phyloP scores from a whole-genome alignment of 1,284 basidiomycete species.

The Tremellales sp. region DNA sequence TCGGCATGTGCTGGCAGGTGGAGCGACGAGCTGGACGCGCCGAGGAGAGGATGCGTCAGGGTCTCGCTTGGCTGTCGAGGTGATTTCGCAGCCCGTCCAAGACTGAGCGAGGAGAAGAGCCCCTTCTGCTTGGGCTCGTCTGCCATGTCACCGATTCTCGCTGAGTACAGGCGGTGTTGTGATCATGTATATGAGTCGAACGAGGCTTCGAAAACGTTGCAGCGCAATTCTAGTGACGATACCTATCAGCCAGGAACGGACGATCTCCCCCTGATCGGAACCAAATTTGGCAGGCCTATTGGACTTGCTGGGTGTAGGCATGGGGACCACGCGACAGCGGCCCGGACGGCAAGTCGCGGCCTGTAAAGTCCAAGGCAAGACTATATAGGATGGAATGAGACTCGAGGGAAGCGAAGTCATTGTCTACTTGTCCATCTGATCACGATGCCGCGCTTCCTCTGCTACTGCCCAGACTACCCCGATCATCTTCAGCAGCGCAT shows the following conservation, averaged over 20 bases:
- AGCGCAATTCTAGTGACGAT: too few relatives aligned
- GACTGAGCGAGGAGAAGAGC: slow-evolving; percentile 36
- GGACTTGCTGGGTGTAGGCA: too few relatives aligned
- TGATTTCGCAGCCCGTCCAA: slow-evolving; percentile 22
- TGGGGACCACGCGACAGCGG: too few relatives aligned
- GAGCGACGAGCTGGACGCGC: slow-evolving; percentile 33
- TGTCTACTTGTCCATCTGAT: background rate
- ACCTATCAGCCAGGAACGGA: too few relatives aligned
- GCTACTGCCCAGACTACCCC: slow-evolving; percentile 43
- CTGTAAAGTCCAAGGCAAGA: background rate
- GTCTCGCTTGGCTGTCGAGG: slow-evolving; percentile 21
- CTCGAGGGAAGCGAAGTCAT: too few relatives aligned
- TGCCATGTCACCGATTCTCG: background rate
- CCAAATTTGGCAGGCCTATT: too few relatives aligned
- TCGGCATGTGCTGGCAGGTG: slow-evolving; percentile 9
- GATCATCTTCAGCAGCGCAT: slow-evolving; percentile 35
- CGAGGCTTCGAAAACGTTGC: too few relatives aligned
- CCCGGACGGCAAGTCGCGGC: background rate
- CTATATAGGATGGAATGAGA: background rate
- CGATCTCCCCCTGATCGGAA: too few relatives aligned
- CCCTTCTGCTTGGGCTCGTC: slow-evolving; percentile 14
- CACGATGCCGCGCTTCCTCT: slow-evolving; percentile 13
- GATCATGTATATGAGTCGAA: too few relatives aligned
- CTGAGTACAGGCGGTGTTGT: too few relatives aligned
- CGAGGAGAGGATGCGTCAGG: slow-evolving; percentile 41